Conservation (phyloP, 345 rosid genomes). For the Eucalyptus sp. region DNA sequence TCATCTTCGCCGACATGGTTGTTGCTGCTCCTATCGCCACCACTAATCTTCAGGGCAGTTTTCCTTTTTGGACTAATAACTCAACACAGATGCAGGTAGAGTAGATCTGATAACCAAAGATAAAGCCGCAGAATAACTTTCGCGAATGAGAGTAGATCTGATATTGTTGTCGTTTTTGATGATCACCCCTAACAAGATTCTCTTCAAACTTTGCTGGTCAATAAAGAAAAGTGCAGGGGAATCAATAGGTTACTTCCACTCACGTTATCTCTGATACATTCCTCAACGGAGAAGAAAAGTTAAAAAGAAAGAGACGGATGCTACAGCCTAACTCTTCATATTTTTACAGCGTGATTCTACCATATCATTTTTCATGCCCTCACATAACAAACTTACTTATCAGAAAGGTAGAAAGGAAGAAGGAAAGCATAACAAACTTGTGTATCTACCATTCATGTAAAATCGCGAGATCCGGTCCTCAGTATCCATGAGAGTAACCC, state of each 20-base stretch:
- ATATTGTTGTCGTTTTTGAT: neutral
- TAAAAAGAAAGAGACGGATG: neutral
- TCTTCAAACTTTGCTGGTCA: neutral
- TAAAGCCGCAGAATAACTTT: neutral
- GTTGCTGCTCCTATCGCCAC: neutral
- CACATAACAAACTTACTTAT: neutral
- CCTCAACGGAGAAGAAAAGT: neutral
- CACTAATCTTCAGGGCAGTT: neutral
- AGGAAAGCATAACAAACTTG: neutral
- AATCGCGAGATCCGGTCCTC: neutral
- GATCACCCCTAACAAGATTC: neutral
- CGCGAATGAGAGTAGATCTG: neutral
- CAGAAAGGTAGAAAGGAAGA: neutral
- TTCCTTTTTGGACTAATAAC: neutral
- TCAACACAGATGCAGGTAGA: neutral
- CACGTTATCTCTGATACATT: neutral
- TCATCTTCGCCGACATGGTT: neutral
- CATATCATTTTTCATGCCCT: neutral
- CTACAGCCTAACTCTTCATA: neutral
- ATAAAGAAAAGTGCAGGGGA: neutral
- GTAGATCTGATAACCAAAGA: neutral
- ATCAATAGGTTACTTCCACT: neutral
- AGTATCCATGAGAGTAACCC: constrained; percentile 21
- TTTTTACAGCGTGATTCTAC: neutral
- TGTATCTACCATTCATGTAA: neutral